Evolutionary conservation across 768 basidiomycete species (phyloP).

Genomic region (Nidularia sp.): DNA sequence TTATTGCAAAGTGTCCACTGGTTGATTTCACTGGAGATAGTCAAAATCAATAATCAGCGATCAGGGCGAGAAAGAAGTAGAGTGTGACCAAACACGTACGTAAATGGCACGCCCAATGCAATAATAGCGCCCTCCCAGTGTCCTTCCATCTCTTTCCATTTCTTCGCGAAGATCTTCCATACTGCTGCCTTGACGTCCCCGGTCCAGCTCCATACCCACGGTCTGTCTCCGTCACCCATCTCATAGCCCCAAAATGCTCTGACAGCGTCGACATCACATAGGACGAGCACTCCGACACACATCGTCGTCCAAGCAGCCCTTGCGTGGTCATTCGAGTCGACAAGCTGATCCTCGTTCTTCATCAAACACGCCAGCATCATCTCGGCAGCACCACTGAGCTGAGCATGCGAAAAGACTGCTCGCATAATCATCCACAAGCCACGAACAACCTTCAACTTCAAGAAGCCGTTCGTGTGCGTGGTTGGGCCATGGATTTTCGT

Average conservation of each 20-base stretch:
- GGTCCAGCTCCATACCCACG: constrained; percentile 33
- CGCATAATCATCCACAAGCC: constrained; percentile 54
- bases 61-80: constrained; percentile 5
- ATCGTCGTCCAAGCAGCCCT: constrained; percentile 56
- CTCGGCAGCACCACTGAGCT: constrained; percentile 39
- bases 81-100: constrained; percentile 30
- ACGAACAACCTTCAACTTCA: constrained; percentile 56
- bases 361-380: constrained; percentile 46
- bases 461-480: constrained; percentile 32
- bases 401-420: constrained; percentile 32
- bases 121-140: constrained; percentile 53
- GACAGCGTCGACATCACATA: constrained; percentile 44
- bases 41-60: not conserved
- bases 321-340: constrained; percentile 38
- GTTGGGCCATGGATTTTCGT: not conserved
- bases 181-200: constrained; percentile 39
- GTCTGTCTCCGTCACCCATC: constrained; percentile 11
- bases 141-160: constrained; percentile 48
- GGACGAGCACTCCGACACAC: constrained; percentile 48
- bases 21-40: constrained; percentile 26
- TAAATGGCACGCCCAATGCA: constrained; percentile 61
- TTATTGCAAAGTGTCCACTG: constrained; percentile 51
- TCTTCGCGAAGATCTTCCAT: constrained; percentile 55
- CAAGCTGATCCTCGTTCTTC: constrained; percentile 40
- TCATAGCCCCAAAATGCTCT: constrained; percentile 50